These are phyloP conservation scores for Dactylorhiza incarnata DNA, from an alignment of 106 monocot genomes.

Conservation along the genomic window DNA sequence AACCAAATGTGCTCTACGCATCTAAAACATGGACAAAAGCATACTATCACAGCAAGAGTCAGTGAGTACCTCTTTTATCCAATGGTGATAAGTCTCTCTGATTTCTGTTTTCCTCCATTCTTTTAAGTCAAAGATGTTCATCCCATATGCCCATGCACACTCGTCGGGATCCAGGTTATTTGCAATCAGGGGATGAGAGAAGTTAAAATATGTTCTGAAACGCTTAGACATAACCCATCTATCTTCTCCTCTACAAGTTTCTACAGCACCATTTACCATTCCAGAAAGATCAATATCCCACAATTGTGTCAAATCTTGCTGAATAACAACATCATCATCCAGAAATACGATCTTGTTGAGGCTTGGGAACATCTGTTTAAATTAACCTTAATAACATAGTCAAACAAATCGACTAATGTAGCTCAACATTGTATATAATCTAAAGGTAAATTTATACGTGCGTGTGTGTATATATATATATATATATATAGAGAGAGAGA, in stretches of 20 bases:
- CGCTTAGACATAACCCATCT: constrained; percentile 80
- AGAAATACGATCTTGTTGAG: constrained; percentile 91
- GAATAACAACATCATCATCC: constrained; percentile 89
- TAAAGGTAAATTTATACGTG: too few species aligned
- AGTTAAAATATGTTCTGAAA: constrained; percentile 89
- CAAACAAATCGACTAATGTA: too few species aligned
- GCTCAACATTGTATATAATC: too few species aligned
- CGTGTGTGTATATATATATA: too few species aligned
- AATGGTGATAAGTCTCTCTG: constrained; percentile 72
- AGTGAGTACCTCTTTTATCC: constrained; percentile 80
- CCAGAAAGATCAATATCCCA: constrained; percentile 79
- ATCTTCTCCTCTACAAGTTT: constrained; percentile 84
- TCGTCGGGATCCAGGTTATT: constrained; percentile 59
- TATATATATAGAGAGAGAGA: too few species aligned
- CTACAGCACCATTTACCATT: constrained; percentile 93
- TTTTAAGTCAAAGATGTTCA: constrained; percentile 86
- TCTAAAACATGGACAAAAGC: constrained; percentile 2
- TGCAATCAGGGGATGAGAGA: constrained; percentile 72
- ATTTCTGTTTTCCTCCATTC: constrained; percentile 80
- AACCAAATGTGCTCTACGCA: too few species aligned
- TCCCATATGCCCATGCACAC: constrained; percentile 97
- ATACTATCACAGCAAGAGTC: not conserved
- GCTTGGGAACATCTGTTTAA: constrained; percentile 74
- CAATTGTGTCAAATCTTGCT: constrained; percentile 63
- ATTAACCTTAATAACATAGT: not conserved